Conservation (phyloP, 257 asterid species). For the Solanum chmielewskii region DNA sequence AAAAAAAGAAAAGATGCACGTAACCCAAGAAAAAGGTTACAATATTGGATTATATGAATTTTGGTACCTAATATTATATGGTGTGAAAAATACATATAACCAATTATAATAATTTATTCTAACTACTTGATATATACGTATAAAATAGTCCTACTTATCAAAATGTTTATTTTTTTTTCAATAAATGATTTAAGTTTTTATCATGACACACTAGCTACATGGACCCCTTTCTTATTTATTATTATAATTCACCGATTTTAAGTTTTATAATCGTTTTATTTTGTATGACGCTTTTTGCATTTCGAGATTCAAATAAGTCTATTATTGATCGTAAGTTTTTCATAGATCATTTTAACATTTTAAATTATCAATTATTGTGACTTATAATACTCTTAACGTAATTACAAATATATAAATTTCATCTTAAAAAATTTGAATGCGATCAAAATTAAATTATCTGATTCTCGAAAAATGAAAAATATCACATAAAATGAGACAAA, state of each 20-base stretch:
- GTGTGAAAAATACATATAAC: background rate
- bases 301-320: no score
- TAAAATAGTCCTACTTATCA: background rate
- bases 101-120: background rate
- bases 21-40: background rate
- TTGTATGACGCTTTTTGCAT: fast-evolving
- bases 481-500: fast-evolving
- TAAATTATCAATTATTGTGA: no score
- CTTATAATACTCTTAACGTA: no score
- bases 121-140: background rate
- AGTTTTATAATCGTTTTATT: no score
- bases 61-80: background rate
- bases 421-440: no score
- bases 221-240: background rate
- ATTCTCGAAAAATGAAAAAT: no score
- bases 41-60: background rate
- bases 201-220: background rate
- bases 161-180: background rate
- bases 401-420: no score
- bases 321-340: no score
- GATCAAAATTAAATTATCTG: fast-evolving
- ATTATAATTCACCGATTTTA: background rate
- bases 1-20: background rate
- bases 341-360: no score
- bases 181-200: background rate